Conservation (phyloP, 176 grass and related monocot species). For the Avena insularis region DNA sequence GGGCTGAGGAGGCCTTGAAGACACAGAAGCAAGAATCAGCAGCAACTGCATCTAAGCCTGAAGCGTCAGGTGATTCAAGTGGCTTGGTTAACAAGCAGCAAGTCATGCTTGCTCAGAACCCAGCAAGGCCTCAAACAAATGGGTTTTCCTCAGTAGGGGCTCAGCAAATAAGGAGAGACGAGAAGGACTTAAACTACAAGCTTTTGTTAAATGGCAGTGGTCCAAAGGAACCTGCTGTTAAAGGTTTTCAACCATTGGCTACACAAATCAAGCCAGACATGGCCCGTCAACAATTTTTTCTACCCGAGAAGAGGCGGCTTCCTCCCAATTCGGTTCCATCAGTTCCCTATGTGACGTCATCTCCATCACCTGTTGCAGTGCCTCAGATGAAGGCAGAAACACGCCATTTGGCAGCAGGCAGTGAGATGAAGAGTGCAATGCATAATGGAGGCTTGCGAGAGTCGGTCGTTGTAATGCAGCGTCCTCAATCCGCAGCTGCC, state of each 20-base stretch:
- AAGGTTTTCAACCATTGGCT: constrained; percentile 62
- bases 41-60: constrained; percentile 40
- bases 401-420: constrained; percentile 54
- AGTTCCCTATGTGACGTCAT: constrained; percentile 59
- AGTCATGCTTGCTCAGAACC: constrained; percentile 46
- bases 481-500: constrained; percentile 62
- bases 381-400: constrained; percentile 67
- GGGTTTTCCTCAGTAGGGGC: constrained; percentile 46
- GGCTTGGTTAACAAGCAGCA: constrained; percentile 64
- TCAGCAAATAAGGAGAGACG: constrained; percentile 74
- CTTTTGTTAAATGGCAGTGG: constrained; percentile 51
- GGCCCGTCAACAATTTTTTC: constrained; percentile 61
- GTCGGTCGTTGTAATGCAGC: constrained; percentile 85
- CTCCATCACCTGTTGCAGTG: constrained; percentile 66
- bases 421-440: constrained; percentile 60
- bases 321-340: constrained; percentile 56
- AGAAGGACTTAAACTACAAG: constrained; percentile 84
- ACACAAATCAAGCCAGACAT: constrained; percentile 56
- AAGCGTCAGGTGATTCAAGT: constrained; percentile 61
- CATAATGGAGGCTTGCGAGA: constrained; percentile 69
- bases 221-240: constrained; percentile 69
- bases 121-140: constrained; percentile 68
- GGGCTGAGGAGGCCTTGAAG: constrained; percentile 84
- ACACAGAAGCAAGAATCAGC: constrained; percentile 76
- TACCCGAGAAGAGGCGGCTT: constrained; percentile 69